Percentiles rank a stretch among this genome's conserved stretches.
phyloP scores from a whole-genome alignment of 1,139 yeast genomes.

The Debaryomycetaceae sp. region DNA sequence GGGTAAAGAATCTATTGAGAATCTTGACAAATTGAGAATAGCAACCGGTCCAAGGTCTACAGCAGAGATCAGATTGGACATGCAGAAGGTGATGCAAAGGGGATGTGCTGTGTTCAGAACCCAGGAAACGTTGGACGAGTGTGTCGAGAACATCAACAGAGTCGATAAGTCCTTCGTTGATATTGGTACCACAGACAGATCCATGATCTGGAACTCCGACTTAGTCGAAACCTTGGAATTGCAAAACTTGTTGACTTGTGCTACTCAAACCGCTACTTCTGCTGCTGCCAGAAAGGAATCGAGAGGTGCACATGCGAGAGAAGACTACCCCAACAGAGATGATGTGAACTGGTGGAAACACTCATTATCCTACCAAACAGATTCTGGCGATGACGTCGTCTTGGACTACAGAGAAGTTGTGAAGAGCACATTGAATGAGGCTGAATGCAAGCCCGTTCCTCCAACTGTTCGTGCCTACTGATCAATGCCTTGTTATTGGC shows the following conservation, averaged over 20 bases:
- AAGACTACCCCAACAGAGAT: slow-evolving; percentile 94
- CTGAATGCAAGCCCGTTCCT: slow-evolving; percentile 92
- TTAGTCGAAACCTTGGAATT: slow-evolving; percentile 93
- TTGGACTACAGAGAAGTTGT: slow-evolving; percentile 88
- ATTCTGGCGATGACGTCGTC: slow-evolving; percentile 65
- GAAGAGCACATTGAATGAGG: slow-evolving; percentile 78
- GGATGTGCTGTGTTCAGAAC: slow-evolving; percentile 97
- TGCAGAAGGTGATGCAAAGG: slow-evolving; percentile 96
- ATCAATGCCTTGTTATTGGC: neutral
- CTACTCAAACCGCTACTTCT: slow-evolving; percentile 89
- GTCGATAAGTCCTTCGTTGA: slow-evolving; percentile 68
- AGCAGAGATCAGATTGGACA: slow-evolving; percentile 82
- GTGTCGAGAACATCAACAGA: slow-evolving; percentile 74
- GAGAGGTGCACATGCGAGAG: slow-evolving; percentile 99
- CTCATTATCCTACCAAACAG: slow-evolving; percentile 85
- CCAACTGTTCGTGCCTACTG: slow-evolving; percentile 94
- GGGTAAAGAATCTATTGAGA: slow-evolving; percentile 87
- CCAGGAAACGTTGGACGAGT: slow-evolving; percentile 87
- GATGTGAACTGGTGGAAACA: slow-evolving; percentile 98
- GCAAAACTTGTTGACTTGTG: slow-evolving; percentile 96
- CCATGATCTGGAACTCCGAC: slow-evolving; percentile 98
- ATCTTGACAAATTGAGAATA: slow-evolving; percentile 83
- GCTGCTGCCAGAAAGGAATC: slow-evolving; percentile 97
- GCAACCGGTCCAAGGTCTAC: slow-evolving; percentile 81
- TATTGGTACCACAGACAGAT: slow-evolving; percentile 87